phyloP scores from a whole-genome alignment of 1,284 basidiomycete genomes.

The Ceratobasidium sp. region DNA sequence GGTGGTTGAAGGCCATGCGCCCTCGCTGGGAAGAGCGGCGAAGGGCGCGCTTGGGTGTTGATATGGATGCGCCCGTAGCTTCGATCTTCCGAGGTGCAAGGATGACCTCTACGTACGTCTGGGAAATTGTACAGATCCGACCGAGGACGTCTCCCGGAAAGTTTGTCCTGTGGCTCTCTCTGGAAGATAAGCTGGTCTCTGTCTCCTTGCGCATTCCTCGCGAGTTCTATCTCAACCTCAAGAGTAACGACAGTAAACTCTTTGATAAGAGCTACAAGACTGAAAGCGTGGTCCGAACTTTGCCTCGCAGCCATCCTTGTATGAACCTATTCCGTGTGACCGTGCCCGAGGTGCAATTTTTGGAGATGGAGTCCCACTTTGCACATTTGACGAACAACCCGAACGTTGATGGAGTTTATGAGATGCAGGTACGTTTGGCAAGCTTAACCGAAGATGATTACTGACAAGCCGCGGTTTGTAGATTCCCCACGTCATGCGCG shows the following conservation, averaged over 20 bases:
- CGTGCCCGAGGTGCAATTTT: constrained; percentile 84
- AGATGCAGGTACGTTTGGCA: constrained; percentile 73
- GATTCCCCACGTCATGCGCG: constrained; percentile 87
- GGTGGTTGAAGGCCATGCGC: constrained; percentile 82
- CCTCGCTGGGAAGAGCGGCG: constrained; percentile 78
- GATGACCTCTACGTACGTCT: constrained; percentile 72
- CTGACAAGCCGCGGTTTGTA: constrained; percentile 47
- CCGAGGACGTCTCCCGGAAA: constrained; percentile 80
- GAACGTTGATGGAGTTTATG: constrained; percentile 94
- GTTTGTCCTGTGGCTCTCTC: constrained; percentile 88
- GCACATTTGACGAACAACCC: constrained; percentile 92
- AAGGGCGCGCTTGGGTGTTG: constrained; percentile 56
- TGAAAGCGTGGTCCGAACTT: constrained; percentile 76
- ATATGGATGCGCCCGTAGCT: constrained; percentile 59
- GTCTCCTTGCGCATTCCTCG: constrained; percentile 87
- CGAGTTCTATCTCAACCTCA: constrained; percentile 92
- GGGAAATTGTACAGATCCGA: constrained; percentile 95
- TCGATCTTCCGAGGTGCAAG: constrained; percentile 82
- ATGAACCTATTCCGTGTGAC: constrained; percentile 84
- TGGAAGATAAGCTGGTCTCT: constrained; percentile 80
- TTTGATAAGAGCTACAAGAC: constrained; percentile 78
- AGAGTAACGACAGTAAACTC: constrained; percentile 66
- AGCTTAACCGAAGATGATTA: background rate
- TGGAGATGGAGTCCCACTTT: constrained; percentile 89
- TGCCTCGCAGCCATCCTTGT: constrained; percentile 83